Conservation (phyloP, 768 basidiomycete genomes). For the Butyriboletus loyo region DNA sequence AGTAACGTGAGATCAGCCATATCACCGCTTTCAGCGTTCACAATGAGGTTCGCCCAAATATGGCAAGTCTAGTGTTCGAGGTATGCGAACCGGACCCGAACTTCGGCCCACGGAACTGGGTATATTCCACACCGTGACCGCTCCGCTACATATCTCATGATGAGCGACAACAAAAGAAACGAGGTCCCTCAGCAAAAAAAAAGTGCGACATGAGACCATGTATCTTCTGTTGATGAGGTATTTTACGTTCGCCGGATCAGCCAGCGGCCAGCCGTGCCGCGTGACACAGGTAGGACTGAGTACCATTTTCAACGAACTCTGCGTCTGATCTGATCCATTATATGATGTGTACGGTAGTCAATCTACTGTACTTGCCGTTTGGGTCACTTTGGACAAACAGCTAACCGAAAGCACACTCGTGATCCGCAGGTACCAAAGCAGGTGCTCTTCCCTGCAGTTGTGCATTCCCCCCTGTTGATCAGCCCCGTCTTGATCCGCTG, state of each 20-base stretch:
- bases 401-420: not conserved
- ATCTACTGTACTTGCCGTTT: too few relatives aligned
- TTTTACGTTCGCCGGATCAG: not conserved
- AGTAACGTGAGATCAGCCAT: conserved; percentile 4
- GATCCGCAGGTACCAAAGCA: not conserved
- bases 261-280: too few relatives aligned
- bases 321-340: too few relatives aligned
- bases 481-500: not conserved
- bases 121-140: not conserved
- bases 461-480: not conserved
- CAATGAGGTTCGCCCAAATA: conserved; percentile 22
- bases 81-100: not conserved
- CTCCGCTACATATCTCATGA: not conserved
- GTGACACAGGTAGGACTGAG: not conserved
- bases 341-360: not conserved
- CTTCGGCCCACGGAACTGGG: not conserved
- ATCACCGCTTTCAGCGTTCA: not conserved
- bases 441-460: not conserved
- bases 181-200: not conserved
- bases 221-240: not conserved
- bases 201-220: not conserved
- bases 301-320: not conserved
- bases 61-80: conserved; percentile 3
- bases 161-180: conserved; percentile 7
- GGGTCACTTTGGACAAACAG: too few relatives aligned